Conservation (phyloP, 2,329 filamentous ascomycete species). For the Aspergillus sp. region DNA sequence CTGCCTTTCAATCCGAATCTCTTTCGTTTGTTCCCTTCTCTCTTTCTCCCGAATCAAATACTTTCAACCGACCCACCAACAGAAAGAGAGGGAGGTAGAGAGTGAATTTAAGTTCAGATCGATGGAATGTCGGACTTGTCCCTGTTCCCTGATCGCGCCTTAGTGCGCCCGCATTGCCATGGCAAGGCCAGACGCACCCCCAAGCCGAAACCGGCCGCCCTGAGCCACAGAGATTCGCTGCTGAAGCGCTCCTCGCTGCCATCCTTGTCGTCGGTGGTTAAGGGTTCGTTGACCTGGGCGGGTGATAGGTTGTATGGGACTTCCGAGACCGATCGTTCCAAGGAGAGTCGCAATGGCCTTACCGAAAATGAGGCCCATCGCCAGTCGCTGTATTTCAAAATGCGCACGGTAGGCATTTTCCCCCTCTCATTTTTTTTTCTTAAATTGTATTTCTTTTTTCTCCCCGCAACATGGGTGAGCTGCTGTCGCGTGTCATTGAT, state of each 20-base stretch:
- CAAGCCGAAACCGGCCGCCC: constrained; percentile 5
- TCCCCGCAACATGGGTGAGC: constrained; percentile 3
- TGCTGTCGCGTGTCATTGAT: background rate
- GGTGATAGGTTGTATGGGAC: constrained; percentile 30
- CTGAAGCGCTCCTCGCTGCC: constrained; percentile 32
- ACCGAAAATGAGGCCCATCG: constrained; percentile 57
- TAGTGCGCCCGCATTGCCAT: constrained; percentile 21
- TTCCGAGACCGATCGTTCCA: constrained; percentile 55
- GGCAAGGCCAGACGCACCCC: constrained; percentile 18
- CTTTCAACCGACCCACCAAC: background rate
- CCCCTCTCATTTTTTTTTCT: background rate
- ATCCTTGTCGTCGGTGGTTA: constrained; percentile 34
- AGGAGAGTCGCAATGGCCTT: constrained; percentile 50
- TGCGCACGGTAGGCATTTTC: constrained; percentile 60
- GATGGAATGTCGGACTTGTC: constrained; percentile 4
- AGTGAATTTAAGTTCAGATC: background rate
- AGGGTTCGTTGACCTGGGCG: constrained; percentile 35
- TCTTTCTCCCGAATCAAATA: background rate
- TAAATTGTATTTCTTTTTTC: background rate
- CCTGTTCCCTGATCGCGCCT: constrained; percentile 8
- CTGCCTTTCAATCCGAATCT: background rate
- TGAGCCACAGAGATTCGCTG: constrained; percentile 16
- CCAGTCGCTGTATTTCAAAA: constrained; percentile 61
- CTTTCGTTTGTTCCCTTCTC: background rate
- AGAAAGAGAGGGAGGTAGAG: background rate